Base-by-base conservation (phyloP, 2,329 filamentous ascomycete species). In the Fusarium keratoplasticum region DNA sequence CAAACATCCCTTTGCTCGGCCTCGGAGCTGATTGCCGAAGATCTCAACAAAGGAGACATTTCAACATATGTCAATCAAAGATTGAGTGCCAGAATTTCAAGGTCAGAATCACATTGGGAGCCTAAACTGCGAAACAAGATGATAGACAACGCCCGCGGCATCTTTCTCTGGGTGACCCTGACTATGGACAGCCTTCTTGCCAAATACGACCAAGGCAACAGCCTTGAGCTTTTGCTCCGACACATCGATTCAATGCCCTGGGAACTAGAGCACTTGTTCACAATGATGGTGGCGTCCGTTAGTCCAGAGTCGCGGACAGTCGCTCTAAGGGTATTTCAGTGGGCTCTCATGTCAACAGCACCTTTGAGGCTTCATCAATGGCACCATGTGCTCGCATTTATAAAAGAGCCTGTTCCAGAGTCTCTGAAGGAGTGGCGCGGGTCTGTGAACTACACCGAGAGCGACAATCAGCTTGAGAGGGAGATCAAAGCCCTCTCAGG, bases 331-430 rank as follows among this genome's bases (percentile, higher is more conserved):
- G 11, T 66, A 1, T 73, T 76, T 9, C 64, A 73, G 29, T 75
- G 73, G 73, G 72, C 42, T 1, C 20, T 63, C 2, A 38, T 59
- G 6, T 14, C 67, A 11, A 18, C 14, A 2, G 59, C 50, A 6
- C 66, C 74, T 0, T 29, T 76, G 0, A 59, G 70, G 0, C 33
- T 76, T 22, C 35, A 71, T 7, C 67, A 76, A 16, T 76, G 70
- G 74, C 64, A 75, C 36, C 72, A 76, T 2, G 44, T 75, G 2
- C 2, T 76, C 1, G 74, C 67, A 0, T 76, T 76, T 8, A 62
- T 71, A 11, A 54, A 16, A 3, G 1, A 20, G 2, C 50, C 64
- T 0, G 2, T n/a, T 0, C 70, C 67, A 5, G 31, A 14, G 0
- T 75, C 73, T 0, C 54, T 75, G 0, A 2, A 5, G 0, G n/a